These are phyloP conservation scores for Colletotrichum ledebouriae DNA, from an alignment of 2,329 filamentous ascomycete genomes.

Conservation along the genomic window DNA sequence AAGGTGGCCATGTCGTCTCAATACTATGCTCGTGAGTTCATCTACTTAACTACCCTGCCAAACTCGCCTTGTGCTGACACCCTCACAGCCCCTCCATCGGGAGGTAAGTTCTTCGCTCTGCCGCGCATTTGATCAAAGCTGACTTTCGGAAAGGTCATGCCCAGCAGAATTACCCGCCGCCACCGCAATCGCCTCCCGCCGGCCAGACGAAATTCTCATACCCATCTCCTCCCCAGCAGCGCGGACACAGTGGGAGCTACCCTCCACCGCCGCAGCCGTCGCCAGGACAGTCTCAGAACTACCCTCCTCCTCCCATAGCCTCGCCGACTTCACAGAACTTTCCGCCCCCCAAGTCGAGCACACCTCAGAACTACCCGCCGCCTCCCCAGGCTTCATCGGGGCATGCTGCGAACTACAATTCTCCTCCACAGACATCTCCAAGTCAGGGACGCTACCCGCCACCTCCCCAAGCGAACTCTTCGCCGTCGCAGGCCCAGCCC, in stretches of 20 bases:
- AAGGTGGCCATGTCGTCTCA: constrained; percentile 36
- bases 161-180: constrained; percentile 60
- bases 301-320: constrained; percentile 48
- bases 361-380: constrained; percentile 48
- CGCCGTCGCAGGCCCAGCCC: constrained; percentile 44
- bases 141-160: constrained; percentile 32
- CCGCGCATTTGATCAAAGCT: neutral
- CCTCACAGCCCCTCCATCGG: constrained; percentile 35
- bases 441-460: constrained; percentile 42
- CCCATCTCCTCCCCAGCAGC: constrained; percentile 54
- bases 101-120: constrained; percentile 25
- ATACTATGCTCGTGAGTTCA: constrained; percentile 39
- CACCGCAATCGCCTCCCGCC: constrained; percentile 62
- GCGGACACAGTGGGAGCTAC: constrained; percentile 46
- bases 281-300: constrained; percentile 29
- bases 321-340: constrained; percentile 37
- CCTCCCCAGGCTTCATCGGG: constrained; percentile 44
- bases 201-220: constrained; percentile 61
- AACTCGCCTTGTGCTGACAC: constrained; percentile 30
- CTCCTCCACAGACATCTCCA: constrained; percentile 38
- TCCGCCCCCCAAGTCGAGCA: constrained; percentile 48
- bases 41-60: constrained; percentile 18
- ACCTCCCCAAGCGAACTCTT: constrained; percentile 43
- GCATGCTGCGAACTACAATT: constrained; percentile 33
- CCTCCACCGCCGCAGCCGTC: constrained; percentile 49